These are phyloP conservation scores for Hanseniaspora uvarum DNA, from an alignment of 1,139 yeast genomes.

Conservation along the genomic window DNA sequence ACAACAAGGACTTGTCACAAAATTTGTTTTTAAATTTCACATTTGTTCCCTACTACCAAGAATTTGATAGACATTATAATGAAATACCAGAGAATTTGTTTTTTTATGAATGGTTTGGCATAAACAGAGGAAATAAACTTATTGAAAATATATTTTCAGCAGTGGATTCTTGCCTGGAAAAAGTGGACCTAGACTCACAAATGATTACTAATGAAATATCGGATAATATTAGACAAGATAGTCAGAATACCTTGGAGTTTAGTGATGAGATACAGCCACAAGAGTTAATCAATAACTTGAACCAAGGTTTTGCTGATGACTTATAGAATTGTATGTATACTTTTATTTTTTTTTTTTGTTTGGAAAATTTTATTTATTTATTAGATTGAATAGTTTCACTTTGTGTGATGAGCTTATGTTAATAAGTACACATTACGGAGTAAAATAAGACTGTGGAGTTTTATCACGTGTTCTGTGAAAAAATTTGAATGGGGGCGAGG, in stretches of 20 bases:
- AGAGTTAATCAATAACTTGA: slow-evolving; percentile 4
- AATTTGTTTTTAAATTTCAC: slow-evolving; percentile 18
- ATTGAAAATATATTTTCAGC: slow-evolving; percentile 30
- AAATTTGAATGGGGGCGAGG: too few species aligned
- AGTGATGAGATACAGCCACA: slow-evolving; percentile 7
- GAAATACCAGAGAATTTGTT: slow-evolving; percentile 31
- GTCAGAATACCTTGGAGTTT: slow-evolving; percentile 1
- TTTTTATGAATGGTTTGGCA: slow-evolving; percentile 33
- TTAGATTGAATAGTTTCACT: background rate
- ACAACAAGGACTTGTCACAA: background rate
- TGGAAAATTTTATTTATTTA: background rate
- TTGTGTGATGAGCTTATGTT: background rate
- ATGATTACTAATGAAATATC: background rate
- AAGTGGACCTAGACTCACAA: slow-evolving; percentile 19
- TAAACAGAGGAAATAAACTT: slow-evolving; percentile 34
- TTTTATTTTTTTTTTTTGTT: background rate
- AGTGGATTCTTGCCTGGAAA: slow-evolving; percentile 28
- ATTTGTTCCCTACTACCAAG: slow-evolving; percentile 31
- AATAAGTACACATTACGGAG: background rate
- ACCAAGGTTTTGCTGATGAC: slow-evolving; percentile 14
- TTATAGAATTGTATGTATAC: background rate
- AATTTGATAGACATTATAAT: slow-evolving; percentile 32
- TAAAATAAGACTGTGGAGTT: too few species aligned
- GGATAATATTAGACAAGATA: background rate
- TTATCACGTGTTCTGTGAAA: too few species aligned